Conservation (phyloP, 352 stramenopile genomes). For the Globisporangium camurandrum region DNA sequence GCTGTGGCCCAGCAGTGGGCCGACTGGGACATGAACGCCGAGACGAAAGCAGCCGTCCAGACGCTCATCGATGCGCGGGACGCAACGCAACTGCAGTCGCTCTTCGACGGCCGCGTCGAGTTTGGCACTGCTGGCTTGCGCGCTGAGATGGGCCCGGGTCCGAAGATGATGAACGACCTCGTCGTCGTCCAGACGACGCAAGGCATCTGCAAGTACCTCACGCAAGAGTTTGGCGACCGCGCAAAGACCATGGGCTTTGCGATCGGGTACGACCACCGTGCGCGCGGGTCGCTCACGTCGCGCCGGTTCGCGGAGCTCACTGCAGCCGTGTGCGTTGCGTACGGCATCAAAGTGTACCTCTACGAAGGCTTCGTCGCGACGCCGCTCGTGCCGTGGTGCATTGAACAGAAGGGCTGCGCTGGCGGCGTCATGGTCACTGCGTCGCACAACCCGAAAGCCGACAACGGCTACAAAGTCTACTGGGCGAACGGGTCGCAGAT, state of each 20-base stretch:
- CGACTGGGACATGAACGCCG: slow-evolving; percentile 80
- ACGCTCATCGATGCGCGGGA: slow-evolving; percentile 53
- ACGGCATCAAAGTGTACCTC: slow-evolving; percentile 87
- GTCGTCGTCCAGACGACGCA: slow-evolving; percentile 91
- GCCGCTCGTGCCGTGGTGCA: slow-evolving; percentile 88
- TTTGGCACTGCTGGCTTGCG: slow-evolving; percentile 91
- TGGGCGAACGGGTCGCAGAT: slow-evolving; percentile 96
- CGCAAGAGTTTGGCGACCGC: slow-evolving; percentile 58
- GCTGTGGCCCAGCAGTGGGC: slow-evolving; percentile 65
- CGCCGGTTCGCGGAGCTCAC: slow-evolving; percentile 84
- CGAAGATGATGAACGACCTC: slow-evolving; percentile 89
- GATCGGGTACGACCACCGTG: slow-evolving; percentile 89
- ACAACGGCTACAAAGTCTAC: slow-evolving; percentile 99
- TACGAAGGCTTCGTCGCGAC: slow-evolving; percentile 93
- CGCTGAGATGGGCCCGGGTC: slow-evolving; percentile 84
- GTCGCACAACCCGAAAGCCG: slow-evolving; percentile 97
- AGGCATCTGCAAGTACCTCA: slow-evolving; percentile 85
- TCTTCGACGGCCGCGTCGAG: slow-evolving; percentile 80
- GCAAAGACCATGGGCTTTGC: slow-evolving; percentile 76
- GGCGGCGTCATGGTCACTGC: slow-evolving; percentile 93
- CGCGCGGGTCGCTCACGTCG: slow-evolving; percentile 70
- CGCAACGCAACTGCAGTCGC: slow-evolving; percentile 33
- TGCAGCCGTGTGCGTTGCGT: slow-evolving; percentile 69
- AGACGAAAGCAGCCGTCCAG: slow-evolving; percentile 62
- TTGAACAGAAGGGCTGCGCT: slow-evolving; percentile 71